Percentiles rank a stretch among this genome's conserved stretches.
phyloP scores from a whole-genome alignment of 331 rosid species.

The Rhamnella rubrinervis region DNA sequence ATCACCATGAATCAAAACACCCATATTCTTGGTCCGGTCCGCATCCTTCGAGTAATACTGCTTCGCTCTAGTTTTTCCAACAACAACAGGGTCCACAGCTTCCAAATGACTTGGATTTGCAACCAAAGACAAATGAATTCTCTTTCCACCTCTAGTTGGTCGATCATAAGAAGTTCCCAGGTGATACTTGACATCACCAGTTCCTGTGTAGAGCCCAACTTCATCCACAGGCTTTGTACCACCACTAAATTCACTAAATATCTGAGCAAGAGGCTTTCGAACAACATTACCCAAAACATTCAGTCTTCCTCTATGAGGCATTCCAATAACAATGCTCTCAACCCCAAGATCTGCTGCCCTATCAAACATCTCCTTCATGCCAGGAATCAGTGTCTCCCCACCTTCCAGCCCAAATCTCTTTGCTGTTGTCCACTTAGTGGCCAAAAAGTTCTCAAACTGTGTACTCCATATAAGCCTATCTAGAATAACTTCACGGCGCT shows the following conservation, averaged over 20 bases:
- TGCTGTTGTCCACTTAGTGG: conserved; percentile 94
- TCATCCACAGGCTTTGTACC: conserved; percentile 85
- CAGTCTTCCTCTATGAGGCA: conserved; percentile 89
- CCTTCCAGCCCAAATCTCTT: conserved; percentile 99
- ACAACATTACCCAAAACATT: conserved; percentile 96
- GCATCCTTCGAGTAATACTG: conserved; percentile 75
- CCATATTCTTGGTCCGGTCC: conserved; percentile 85
- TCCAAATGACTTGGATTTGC: conserved; percentile 99
- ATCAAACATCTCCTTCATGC: conserved; percentile 98
- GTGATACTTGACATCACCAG: conserved; percentile 98
- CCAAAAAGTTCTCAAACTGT: conserved; percentile 90
- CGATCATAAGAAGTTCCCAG: conserved; percentile 96
- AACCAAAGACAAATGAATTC: conserved; percentile 86
- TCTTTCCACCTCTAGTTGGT: conserved; percentile 87
- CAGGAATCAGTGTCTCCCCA: conserved; percentile 88
- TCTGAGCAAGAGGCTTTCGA: conserved; percentile 85
- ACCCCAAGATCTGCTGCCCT: conserved; percentile 93
- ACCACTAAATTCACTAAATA: conserved; percentile 87
- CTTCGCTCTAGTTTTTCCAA: conserved; percentile 95
- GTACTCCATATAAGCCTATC: conserved; percentile 98
- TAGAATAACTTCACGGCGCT: conserved; percentile 84
- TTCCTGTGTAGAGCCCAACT: conserved; percentile 92
- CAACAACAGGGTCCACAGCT: conserved; percentile 89
- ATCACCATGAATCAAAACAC: conserved; percentile 88
- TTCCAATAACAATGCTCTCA: conserved; percentile 95